Evolutionary conservation across 2,329 filamentous ascomycete species (phyloP).

Genomic region (Arachnomyces sp.): DNA sequence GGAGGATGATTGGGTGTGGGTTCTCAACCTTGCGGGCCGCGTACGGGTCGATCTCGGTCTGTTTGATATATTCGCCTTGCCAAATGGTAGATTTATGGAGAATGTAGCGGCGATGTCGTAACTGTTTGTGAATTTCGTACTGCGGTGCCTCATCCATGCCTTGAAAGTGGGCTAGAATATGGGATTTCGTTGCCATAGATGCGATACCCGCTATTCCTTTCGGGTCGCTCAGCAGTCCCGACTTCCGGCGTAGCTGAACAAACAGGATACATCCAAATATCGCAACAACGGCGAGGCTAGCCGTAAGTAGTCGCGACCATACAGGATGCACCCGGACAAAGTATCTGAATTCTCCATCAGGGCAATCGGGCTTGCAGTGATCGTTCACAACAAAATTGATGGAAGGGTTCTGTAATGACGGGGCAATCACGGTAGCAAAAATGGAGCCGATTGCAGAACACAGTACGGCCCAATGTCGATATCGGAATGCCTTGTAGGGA

Average conservation of each 20-base stretch:
- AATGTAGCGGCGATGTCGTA: constrained; percentile 40
- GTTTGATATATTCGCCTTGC: constrained; percentile 41
- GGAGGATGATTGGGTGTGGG: constrained; percentile 40
- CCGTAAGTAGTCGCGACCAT: constrained; percentile 39
- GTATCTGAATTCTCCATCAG: constrained; percentile 23
- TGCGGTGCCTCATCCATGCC: constrained; percentile 37
- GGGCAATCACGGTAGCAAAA: constrained; percentile 37
- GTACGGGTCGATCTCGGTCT: constrained; percentile 23
- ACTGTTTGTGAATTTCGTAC: constrained; percentile 37
- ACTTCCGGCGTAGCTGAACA: constrained; percentile 39
- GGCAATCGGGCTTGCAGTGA: constrained; percentile 21
- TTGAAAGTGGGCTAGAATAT: constrained; percentile 40
- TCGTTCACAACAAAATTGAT: constrained; percentile 31
- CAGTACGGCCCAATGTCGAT: constrained; percentile 41
- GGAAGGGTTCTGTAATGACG: constrained; percentile 40
- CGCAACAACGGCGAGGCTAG: constrained; percentile 33
- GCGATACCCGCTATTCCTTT: constrained; percentile 44
- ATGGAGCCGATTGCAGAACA: constrained; percentile 39
- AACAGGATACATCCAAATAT: constrained; percentile 34
- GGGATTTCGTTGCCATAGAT: constrained; percentile 41
- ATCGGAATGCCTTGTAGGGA: constrained; percentile 37
- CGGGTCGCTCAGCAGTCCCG: constrained; percentile 40
- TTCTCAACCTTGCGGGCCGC: constrained; percentile 24
- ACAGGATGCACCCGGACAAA: constrained; percentile 35
- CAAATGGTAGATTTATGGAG: constrained; percentile 44